phyloP scores from a whole-genome alignment of 257 asterid genomes.

The Fraxinus anomala region DNA sequence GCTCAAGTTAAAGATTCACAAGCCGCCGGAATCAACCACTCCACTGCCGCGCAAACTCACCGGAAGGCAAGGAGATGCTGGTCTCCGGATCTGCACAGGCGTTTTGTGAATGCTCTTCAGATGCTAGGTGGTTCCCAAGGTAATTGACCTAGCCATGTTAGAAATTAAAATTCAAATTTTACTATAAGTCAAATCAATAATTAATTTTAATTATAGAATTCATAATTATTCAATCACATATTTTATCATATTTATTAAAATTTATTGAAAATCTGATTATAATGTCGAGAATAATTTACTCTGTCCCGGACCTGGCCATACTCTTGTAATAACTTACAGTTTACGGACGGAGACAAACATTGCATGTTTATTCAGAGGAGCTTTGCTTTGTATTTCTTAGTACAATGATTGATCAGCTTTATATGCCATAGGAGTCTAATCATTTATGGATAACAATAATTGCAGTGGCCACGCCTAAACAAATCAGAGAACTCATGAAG shows the following conservation, averaged over 20 bases:
- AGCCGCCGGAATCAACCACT: slow-evolving; percentile 22
- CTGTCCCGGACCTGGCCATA: too few relatives aligned
- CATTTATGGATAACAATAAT: slow-evolving; percentile 28
- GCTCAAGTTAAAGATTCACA: slow-evolving; percentile 32
- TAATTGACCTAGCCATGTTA: slow-evolving; percentile 20
- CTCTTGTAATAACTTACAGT: too few relatives aligned
- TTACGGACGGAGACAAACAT: too few relatives aligned
- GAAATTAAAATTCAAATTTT: too few relatives aligned
- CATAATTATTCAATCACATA: too few relatives aligned
- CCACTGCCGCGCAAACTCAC: slow-evolving; percentile 55
- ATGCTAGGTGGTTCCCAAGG: slow-evolving; percentile 99
- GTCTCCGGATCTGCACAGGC: slow-evolving; percentile 94
- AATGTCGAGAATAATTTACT: too few relatives aligned
- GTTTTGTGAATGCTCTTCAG: slow-evolving; percentile 95
- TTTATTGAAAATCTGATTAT: too few relatives aligned
- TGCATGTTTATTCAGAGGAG: too few relatives aligned
- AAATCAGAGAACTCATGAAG: slow-evolving; percentile 93
- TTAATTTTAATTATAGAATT: too few relatives aligned
- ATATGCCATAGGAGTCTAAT: slow-evolving; percentile 13
- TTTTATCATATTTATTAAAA: too few relatives aligned
- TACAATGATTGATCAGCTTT: background rate
- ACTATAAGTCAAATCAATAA: too few relatives aligned
- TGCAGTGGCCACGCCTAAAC: slow-evolving; percentile 97
- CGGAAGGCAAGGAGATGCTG: slow-evolving; percentile 97
- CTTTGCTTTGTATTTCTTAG: background rate